Base-by-base conservation (phyloP, 805 yeast genomes). In the Ogataea polymorpha region DNA sequence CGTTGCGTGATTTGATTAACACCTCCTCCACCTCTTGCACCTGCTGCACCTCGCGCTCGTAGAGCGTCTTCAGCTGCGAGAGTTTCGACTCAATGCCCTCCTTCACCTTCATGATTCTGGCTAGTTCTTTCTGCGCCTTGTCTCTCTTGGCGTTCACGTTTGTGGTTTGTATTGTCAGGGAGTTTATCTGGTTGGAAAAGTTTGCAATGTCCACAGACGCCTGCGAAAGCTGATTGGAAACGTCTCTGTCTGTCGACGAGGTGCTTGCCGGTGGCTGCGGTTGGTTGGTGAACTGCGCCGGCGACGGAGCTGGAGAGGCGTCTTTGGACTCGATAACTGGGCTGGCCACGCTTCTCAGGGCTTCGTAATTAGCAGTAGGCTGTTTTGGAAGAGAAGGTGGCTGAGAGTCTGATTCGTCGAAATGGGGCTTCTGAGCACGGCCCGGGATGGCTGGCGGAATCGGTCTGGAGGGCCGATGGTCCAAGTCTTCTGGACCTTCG, bases 201-300 rank as follows among this genome's bases (percentile, higher is more conserved):
- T 90, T 87, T 12, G 95, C 96, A 60, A 88, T 75, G 53, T 87
- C 96, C 6, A 89, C 76, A 6, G 93, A 79, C 4, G 96, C 91
- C 45, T 77, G 76, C 1, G 95, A 79, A 36, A 88, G 67, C 55
- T 82, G 79, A 21, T 80, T 79, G 1, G 86, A 74, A 1, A 82
- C 72, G n/a, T 76, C 86, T 5, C 71, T 67, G 35, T 59, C 59
- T 11, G 68, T 54, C 2, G 39, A 21, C 9, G 21, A 6, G 6
- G 39, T 12, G 13, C 16, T 24, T 18, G 35, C 29, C 14, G 35
- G 37, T 5, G 52, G 50, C n/a, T 52, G 46, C 32, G 32, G 23
- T 21, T 38, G 48, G 15, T 21, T 35, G 25, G 27, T 24, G 21
- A 18, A 18, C 20, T 18, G 42, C 18, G 31, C 23, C 5, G 52